Conservation (phyloP, 108 stramenopile genomes). For the Pseudonitzschia delicatissima region DNA sequence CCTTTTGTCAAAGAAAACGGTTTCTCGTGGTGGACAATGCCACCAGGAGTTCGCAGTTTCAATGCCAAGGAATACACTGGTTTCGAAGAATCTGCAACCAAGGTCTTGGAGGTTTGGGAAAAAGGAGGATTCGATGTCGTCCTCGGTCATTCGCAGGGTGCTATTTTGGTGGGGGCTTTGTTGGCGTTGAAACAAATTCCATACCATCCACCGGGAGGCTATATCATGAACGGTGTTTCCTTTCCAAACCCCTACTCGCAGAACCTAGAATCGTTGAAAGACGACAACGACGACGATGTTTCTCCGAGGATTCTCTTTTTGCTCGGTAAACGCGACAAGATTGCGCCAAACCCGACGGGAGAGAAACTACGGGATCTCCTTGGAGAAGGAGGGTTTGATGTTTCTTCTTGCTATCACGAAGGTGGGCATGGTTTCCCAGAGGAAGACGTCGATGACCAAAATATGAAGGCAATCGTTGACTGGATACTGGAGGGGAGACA, state of each 20-base stretch:
- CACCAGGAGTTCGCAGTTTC: slow-evolving; percentile 70
- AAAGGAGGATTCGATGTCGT: slow-evolving; percentile 54
- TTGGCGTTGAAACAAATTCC: slow-evolving; percentile 41
- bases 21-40: slow-evolving; percentile 81
- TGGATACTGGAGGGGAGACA: slow-evolving; percentile 12
- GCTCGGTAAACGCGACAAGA: slow-evolving; percentile 57
- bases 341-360: slow-evolving; percentile 67
- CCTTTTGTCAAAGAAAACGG: slow-evolving; percentile 45
- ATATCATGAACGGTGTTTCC: slow-evolving; percentile 75
- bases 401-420: slow-evolving; percentile 48
- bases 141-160: slow-evolving; percentile 80
- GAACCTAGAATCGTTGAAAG: slow-evolving; percentile 28
- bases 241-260: slow-evolving; percentile 71
- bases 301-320: slow-evolving; percentile 46
- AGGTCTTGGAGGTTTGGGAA: slow-evolving; percentile 28
- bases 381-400: slow-evolving; percentile 37
- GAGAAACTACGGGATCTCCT: slow-evolving; percentile 47
- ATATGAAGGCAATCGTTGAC: slow-evolving; percentile 16
- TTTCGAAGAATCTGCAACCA: slow-evolving; percentile 46
- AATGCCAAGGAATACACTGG: slow-evolving; percentile 67
- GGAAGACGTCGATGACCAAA: slow-evolving; percentile 19
- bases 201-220: slow-evolving; percentile 44
- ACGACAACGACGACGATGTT: not conserved
- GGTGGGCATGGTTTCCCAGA: slow-evolving; percentile 73
- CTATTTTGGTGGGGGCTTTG: slow-evolving; percentile 65